Evolutionary conservation across 2,329 filamentous ascomycete genomes (phyloP).

Genomic region (Fusarium robinianum): DNA sequence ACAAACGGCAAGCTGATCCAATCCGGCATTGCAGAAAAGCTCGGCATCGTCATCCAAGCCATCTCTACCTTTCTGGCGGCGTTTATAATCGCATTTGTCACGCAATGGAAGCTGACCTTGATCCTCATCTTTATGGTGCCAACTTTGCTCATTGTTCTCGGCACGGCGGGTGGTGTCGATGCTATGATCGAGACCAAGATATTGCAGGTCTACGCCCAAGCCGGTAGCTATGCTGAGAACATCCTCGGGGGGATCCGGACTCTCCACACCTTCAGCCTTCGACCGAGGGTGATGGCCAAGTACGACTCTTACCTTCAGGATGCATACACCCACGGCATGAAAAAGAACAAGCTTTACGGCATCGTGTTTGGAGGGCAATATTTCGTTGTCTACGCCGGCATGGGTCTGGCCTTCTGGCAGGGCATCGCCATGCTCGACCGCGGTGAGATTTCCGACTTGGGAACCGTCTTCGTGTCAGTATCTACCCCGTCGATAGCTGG

Average conservation of each 20-base stretch:
- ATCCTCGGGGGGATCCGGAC: conserved; percentile 43
- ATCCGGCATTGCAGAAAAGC: conserved; percentile 44
- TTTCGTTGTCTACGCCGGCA: conserved; percentile 44
- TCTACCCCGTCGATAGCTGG: too few relatives aligned
- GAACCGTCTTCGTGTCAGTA: conserved; percentile 44
- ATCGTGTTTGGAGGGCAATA: conserved; percentile 35
- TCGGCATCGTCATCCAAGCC: conserved; percentile 43
- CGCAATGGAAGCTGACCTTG: conserved; percentile 49
- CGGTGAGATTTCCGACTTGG: conserved; percentile 19
- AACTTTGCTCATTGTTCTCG: conserved; percentile 33
- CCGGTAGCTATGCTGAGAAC: conserved; percentile 39
- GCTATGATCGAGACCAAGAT: conserved; percentile 29
- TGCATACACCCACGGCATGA: conserved; percentile 28
- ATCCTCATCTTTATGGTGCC: conserved; percentile 39
- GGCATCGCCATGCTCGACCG: conserved; percentile 39
- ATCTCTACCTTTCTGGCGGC: conserved; percentile 42
- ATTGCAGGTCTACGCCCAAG: conserved; percentile 37
- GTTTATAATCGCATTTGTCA: conserved; percentile 43
- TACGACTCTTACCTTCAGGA: conserved; percentile 43
- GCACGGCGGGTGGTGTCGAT: conserved; percentile 34
- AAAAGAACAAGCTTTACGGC: conserved; percentile 24
- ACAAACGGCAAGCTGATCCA: conserved; percentile 46
- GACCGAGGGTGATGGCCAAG: conserved; percentile 40
- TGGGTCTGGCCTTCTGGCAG: conserved; percentile 49
- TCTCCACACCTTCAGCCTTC: conserved; percentile 47